These are phyloP conservation scores for Lomentospora prolificans DNA, from an alignment of 2,329 filamentous ascomycete species.

Conservation along the genomic window DNA sequence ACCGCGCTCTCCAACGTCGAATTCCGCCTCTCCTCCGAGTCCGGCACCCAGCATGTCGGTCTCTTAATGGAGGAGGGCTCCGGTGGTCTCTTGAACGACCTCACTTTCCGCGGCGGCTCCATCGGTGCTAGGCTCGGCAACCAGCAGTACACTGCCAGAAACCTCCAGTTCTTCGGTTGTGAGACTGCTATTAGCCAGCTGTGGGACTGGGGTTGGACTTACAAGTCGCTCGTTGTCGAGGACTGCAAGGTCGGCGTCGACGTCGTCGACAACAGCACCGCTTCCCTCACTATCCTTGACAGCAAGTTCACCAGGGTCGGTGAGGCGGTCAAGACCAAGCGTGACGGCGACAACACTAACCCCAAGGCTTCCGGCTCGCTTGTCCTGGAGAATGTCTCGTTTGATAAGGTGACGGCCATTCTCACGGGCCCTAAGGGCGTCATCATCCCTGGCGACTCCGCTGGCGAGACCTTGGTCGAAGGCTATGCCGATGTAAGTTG, in stretches of 20 bases:
- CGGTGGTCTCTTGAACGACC: slow-evolving; percentile 58
- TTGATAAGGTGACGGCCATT: slow-evolving; percentile 23
- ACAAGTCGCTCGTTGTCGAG: slow-evolving; percentile 55
- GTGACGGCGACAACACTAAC: slow-evolving; percentile 20
- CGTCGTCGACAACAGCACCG: slow-evolving; percentile 55
- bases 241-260: slow-evolving; percentile 58
- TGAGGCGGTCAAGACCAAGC: slow-evolving; percentile 57
- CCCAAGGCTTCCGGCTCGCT: slow-evolving; percentile 31
- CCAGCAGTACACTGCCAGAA: slow-evolving; percentile 63
- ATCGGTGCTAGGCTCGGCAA: slow-evolving; percentile 50
- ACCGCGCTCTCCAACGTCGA: slow-evolving; percentile 49
- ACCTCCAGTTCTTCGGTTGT: slow-evolving; percentile 55
- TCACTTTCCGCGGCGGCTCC: slow-evolving; percentile 61
- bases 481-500: slow-evolving; percentile 13
- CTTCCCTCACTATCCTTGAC: slow-evolving; percentile 67
- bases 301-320: slow-evolving; percentile 50
- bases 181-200: slow-evolving; percentile 60
- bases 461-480: slow-evolving; percentile 36
- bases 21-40: slow-evolving; percentile 37
- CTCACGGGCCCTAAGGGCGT: slow-evolving; percentile 27
- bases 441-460: slow-evolving; percentile 45
- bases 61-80: slow-evolving; percentile 54
- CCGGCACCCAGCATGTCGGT: slow-evolving; percentile 42
- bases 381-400: slow-evolving; percentile 36
- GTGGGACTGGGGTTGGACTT: slow-evolving; percentile 71